Evolutionary conservation across 78 protist species (phyloP), one percentile per base, ranked within the genome.

Genomic region (Dictyostelium purpureum): DNA sequence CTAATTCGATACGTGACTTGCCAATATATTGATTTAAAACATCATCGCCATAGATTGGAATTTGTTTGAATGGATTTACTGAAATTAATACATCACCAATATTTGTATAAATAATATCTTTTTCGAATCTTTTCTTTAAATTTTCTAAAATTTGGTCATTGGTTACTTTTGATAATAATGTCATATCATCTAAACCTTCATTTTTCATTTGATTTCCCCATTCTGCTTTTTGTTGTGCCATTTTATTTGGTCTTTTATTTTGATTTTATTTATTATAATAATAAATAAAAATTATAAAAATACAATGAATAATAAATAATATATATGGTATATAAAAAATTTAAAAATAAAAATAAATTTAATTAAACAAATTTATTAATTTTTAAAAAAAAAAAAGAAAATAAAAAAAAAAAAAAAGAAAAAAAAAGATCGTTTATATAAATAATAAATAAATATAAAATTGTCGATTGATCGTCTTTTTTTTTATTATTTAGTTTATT

Each of bases 11-110:
- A 66, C 96, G 59, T 59, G 80, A 33, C 31, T 47, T 57, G 33
- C 98, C 97, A 24, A 49, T n/a, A 85, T 97, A 94, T 31, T 80
- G 69, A 10, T 52, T 45, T 18, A 96, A 82, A n/a, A 26, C 21
- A 49, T 88, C 96, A 3, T 67, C 74, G 18, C 81, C 6, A 57
- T 90, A 87, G 51, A 96, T 73, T 43, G 74, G 89, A 31, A 67
- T 59, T 52, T 49, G 74, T 61, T 80, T 87, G 94, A 94, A 97
- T 43, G 99, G 99, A 88, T 97, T 97, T 38, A 97, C 96, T 26
- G 97, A 69, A 42, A 97, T 69, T 21, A 97, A 65, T 71, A 97
- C 98, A 59, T 96, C 80, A 66, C 98, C 97, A 59, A 97, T 95
- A 80, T 51, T 88, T 2, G 97, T 96, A 65, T 96, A 96, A 67